These are phyloP conservation scores for Gleditsia sinensis DNA, from an alignment of 306 rosid species.

Conservation along the genomic window DNA sequence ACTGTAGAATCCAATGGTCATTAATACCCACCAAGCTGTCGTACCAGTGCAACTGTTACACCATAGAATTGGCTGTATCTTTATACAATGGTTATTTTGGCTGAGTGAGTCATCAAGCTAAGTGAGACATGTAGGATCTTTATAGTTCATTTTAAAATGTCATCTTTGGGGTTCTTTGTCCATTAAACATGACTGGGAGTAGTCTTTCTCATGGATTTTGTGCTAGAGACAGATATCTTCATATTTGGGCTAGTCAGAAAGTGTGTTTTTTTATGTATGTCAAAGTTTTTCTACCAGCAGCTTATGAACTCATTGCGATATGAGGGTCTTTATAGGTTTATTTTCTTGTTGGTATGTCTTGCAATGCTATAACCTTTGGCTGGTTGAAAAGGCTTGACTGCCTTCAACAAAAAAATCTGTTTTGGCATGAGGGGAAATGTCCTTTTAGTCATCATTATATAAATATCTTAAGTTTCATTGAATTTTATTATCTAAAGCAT, in stretches of 20 bases:
- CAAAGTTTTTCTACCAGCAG: not conserved
- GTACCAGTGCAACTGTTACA: too few relatives aligned
- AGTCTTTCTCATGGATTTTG: not conserved
- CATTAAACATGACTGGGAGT: not conserved
- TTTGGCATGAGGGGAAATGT: not conserved
- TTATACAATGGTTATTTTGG: not conserved
- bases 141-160: not conserved
- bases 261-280: not conserved
- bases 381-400: not conserved
- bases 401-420: not conserved
- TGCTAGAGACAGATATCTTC: constrained; percentile 7
- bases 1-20: not conserved
- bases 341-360: not conserved
- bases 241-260: not conserved
- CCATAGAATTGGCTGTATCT: not conserved
- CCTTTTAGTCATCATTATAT: not conserved
- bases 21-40: not conserved
- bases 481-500: not conserved
- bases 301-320: not conserved
- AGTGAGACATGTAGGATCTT: not conserved
- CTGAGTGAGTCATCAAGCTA: not conserved
- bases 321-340: not conserved
- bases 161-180: not conserved
- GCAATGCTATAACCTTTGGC: not conserved
- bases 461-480: not conserved